These are phyloP conservation scores for Geotrichum fermentans DNA, from an alignment of 1,139 yeast species.

Conservation along the genomic window DNA sequence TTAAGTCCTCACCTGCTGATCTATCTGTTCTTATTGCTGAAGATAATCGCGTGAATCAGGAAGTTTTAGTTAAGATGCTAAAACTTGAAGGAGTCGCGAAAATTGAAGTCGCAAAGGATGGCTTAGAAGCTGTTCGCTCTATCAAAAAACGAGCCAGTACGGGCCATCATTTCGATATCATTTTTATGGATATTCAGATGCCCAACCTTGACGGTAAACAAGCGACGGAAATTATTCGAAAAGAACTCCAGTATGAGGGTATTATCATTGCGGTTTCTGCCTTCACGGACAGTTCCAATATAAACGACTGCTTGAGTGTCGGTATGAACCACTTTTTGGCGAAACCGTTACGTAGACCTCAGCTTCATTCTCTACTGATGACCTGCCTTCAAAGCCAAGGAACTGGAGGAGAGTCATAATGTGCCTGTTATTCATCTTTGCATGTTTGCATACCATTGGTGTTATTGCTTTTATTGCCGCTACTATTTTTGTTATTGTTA, in stretches of 20 bases:
- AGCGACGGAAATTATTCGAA: constrained; percentile 70
- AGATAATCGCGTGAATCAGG: constrained; percentile 90
- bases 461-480: too few species aligned
- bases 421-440: neutral
- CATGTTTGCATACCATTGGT: neutral
- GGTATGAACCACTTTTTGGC: constrained; percentile 91
- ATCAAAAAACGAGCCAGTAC: constrained; percentile 33
- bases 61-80: constrained; percentile 85
- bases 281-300: constrained; percentile 87
- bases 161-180: constrained; percentile 49
- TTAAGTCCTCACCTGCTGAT: constrained; percentile 39
- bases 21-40: constrained; percentile 76
- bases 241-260: constrained; percentile 51
- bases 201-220: constrained; percentile 85
- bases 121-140: constrained; percentile 75
- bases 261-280: constrained; percentile 95
- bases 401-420: neutral
- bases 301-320: constrained; percentile 70
- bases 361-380: constrained; percentile 26
- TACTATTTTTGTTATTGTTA: neutral
- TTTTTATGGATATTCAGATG: constrained; percentile 97
- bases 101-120: constrained; percentile 81
- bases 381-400: neutral
- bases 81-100: constrained; percentile 72
- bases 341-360: constrained; percentile 68